Percentiles rank a stretch among this genome's conserved stretches.
Conservation (phyloP, 2,329 filamentous ascomycete species). For the Xylaria sp. region DNA sequence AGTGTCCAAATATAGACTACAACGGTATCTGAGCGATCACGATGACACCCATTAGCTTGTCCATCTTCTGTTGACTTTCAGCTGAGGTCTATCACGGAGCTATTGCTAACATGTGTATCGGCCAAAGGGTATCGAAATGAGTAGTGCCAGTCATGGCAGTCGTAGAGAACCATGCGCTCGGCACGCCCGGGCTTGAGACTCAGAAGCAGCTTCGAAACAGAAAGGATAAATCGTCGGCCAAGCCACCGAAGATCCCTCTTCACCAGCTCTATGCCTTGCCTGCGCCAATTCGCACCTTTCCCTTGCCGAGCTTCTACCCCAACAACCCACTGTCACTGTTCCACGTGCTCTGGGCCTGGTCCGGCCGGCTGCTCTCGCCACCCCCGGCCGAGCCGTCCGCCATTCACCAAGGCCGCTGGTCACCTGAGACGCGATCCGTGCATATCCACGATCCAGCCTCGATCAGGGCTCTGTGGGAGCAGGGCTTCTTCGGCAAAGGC, state of each 20-base stretch:
- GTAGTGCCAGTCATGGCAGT: conserved; percentile 42
- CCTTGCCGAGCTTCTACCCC: conserved; percentile 86
- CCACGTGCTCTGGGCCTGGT: conserved; percentile 77
- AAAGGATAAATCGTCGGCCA: conserved; percentile 4
- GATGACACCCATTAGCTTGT: neutral
- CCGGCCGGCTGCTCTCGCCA: conserved; percentile 73
- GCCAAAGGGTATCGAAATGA: conserved; percentile 54
- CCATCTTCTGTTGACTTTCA: neutral
- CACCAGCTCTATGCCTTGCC: conserved; percentile 82
- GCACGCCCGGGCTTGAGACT: conserved; percentile 25
- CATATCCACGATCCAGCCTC: conserved; percentile 79
- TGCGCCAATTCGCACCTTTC: conserved; percentile 79
- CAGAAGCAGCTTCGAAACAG: neutral
- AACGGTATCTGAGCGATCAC: conserved; percentile 91
- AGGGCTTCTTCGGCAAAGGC: conserved; percentile 97
- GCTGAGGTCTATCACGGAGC: neutral
- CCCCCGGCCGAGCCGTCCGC: conserved; percentile 68
- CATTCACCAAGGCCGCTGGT: conserved; percentile 78
- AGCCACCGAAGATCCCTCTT: conserved; percentile 46
- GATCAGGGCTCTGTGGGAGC: conserved; percentile 87
- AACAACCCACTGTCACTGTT: conserved; percentile 90
- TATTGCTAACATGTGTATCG: neutral
- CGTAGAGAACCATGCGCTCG: conserved; percentile 30
- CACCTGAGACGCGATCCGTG: conserved; percentile 79
- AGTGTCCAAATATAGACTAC: conserved; percentile 82